Base-by-base conservation (phyloP, 2,329 filamentous ascomycete genomes). In the Arthrobotrys musiformis region DNA sequence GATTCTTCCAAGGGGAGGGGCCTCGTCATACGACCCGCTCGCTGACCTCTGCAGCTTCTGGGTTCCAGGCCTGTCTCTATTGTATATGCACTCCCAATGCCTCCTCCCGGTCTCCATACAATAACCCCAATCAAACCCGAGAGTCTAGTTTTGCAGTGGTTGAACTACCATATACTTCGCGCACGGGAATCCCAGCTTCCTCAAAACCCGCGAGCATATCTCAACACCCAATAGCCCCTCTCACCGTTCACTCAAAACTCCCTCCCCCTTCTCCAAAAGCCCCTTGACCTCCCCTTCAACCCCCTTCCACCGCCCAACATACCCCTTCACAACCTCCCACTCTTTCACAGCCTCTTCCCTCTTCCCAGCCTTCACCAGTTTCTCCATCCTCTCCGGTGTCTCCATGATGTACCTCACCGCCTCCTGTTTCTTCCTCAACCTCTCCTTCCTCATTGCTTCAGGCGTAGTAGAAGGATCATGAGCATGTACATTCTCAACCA, bases 351-450 rank as follows among this genome's bases (percentile, higher is more conserved):
- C 91, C 74, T 90, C 89, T 19, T 90, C 87, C 35, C 85, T 81
- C 79, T 86, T 88, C 28, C 90, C 91, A 61, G 89, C 86, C 7
- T 83, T 84, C 13, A 91, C 85, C 75, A 93, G 83, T 35, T 81
- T 82, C 75, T 87, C 86, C 78, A 94, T 81, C 79, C 88, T 85
- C 35, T 86, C 86, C 44, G 91, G 90, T 2, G 88, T 87, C 4
- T 86, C 87, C 5, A 93, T 82, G 5, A 89, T 89, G 84, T 90
- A 89, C 70, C 84, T 84, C 3, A 91, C 91, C 5, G 90, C 85
- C 80, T 89, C 85, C 78, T 86, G 87, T 79, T 86, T 83, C 63
- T 81, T 64, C 19, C 44, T 83, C 75, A 81, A 79, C 79, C 82
- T 84, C 56, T 56, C 69, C 40, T 22, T 68, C 30, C 72, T 70